phyloP scores from a whole-genome alignment of 208 protist genomes.

The Phytomonas sp. region DNA sequence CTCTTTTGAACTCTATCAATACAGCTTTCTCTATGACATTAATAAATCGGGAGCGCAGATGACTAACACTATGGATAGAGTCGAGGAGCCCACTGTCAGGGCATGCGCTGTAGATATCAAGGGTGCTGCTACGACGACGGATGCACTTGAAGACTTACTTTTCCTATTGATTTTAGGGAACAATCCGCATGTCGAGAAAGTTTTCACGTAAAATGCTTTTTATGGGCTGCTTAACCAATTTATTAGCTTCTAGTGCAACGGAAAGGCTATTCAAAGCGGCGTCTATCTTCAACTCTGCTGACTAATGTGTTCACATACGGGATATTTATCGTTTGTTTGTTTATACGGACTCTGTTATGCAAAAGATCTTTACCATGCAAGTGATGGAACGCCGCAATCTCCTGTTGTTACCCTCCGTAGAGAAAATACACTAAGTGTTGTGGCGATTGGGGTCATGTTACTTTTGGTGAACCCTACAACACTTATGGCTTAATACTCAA shows the following conservation, averaged over 20 bases:
- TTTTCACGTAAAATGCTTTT: slow-evolving; percentile 58
- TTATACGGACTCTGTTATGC: background rate
- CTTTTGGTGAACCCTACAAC: background rate
- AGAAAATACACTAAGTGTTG: background rate
- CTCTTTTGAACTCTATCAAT: slow-evolving; percentile 43
- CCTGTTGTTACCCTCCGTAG: background rate
- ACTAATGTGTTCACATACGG: background rate
- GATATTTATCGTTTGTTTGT: background rate
- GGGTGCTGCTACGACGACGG: slow-evolving; percentile 7
- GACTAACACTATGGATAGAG: slow-evolving; percentile 16
- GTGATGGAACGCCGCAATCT: background rate
- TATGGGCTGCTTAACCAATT: slow-evolving; percentile 7
- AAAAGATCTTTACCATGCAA: background rate
- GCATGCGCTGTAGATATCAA: background rate
- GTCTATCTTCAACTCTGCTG: background rate
- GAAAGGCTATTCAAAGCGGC: background rate
- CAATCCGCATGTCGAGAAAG: slow-evolving; percentile 61
- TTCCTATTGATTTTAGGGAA: slow-evolving; percentile 39
- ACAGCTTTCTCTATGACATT: slow-evolving; percentile 25
- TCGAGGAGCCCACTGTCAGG: background rate
- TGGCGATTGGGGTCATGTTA: background rate
- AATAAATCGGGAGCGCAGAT: slow-evolving; percentile 19
- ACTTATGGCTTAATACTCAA: background rate
- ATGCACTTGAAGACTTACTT: slow-evolving; percentile 45
- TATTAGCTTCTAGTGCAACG: background rate